These are phyloP conservation scores for Cochlearia excelsa DNA, from an alignment of 345 rosid species.

Conservation along the genomic window DNA sequence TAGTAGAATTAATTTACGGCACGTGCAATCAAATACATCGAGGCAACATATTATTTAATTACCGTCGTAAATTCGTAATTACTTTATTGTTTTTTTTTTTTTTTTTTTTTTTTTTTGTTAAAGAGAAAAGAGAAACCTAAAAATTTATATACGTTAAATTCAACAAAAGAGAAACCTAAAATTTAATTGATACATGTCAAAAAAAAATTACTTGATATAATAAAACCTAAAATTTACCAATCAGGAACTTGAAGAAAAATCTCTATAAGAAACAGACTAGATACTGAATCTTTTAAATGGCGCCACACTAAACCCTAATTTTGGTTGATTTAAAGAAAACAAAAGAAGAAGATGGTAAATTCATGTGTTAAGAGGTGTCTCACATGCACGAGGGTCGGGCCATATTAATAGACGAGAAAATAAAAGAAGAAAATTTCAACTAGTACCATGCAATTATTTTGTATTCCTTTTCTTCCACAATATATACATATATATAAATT, in stretches of 20 bases:
- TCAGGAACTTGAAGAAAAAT: background rate
- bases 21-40: conserved; percentile 18
- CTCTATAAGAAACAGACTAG: conserved; percentile 9
- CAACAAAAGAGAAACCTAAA: too few species aligned
- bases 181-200: too few species aligned
- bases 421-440: conserved; percentile 1
- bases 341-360: conserved; percentile 27
- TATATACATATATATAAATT: too few species aligned
- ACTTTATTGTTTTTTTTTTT: too few species aligned
- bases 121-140: too few species aligned
- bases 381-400: conserved; percentile 38
- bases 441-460: conserved; percentile 11
- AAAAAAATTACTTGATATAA: too few species aligned
- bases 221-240: too few species aligned
- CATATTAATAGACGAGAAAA: conserved; percentile 16
- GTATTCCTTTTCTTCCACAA: background rate
- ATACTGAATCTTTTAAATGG: background rate
- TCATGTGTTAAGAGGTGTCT: conserved; percentile 34
- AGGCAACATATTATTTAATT: background rate
- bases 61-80: too few species aligned
- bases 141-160: too few species aligned
- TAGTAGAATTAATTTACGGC: conserved; percentile 12
- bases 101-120: too few species aligned
- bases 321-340: conserved; percentile 10
- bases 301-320: background rate